Conservation (phyloP, 73 alveolate genomes). For the Tetrahymena elliotti region DNA sequence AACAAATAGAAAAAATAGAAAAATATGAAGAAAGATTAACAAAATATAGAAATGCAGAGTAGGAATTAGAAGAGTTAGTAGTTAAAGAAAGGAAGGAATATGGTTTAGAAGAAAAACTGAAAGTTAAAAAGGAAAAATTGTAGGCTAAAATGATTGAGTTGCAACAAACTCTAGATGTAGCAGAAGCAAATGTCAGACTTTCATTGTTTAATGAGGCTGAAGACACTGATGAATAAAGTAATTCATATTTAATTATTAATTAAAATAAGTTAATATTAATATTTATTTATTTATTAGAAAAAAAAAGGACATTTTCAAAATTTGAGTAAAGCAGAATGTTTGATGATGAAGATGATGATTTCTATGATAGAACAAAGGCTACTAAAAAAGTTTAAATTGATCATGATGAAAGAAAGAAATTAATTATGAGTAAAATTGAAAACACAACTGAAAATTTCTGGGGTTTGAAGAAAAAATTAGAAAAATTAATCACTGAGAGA, state of each 20-base stretch:
- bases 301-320: background rate
- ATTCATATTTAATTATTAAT: background rate
- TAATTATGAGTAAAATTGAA: background rate
- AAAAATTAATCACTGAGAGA: background rate
- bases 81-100: background rate
- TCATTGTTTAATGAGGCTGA: background rate
- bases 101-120: background rate
- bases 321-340: background rate
- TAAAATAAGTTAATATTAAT: background rate
- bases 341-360: background rate
- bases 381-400: background rate
- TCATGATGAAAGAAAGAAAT: background rate
- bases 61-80: background rate
- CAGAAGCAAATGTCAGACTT: background rate
- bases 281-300: background rate
- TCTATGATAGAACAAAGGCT: background rate
- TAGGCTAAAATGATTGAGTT: background rate
- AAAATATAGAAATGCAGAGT: background rate
- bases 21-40: background rate
- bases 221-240: background rate
- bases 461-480: background rate
- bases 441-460: background rate
- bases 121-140: background rate
- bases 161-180: background rate
- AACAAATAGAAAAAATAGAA: background rate